These are phyloP conservation scores for Triticum monococcum DNA, from an alignment of 176 grass and related monocot species.

Conservation along the genomic window DNA sequence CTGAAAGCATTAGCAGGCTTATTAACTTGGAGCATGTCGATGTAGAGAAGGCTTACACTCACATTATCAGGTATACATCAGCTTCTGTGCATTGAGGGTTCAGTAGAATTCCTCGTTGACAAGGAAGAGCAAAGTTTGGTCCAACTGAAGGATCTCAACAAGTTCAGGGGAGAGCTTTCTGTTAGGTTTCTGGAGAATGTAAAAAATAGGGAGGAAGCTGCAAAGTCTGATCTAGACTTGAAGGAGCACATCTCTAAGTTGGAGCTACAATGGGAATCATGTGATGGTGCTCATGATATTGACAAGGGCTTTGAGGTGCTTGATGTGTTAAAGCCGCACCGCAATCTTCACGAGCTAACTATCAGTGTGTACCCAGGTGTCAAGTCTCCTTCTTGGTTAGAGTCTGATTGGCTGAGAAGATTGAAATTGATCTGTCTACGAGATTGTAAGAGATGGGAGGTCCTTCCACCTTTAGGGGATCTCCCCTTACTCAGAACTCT, in stretches of 20 bases:
- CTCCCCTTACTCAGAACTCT: constrained; percentile 25
- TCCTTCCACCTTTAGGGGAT: constrained; percentile 40
- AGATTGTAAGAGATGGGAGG: constrained; percentile 15
- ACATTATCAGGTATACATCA: background rate
- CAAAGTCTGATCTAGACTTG: background rate
- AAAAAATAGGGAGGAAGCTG: background rate
- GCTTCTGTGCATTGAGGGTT: constrained; percentile 3
- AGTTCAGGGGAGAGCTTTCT: constrained; percentile 3
- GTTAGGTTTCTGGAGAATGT: constrained; percentile 26
- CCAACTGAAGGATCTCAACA: constrained; percentile 15
- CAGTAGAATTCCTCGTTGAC: constrained; percentile 29
- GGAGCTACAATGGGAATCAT: constrained; percentile 11
- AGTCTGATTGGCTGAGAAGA: constrained; percentile 18
- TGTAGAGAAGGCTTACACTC: constrained; percentile 21
- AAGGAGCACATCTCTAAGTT: constrained; percentile 27
- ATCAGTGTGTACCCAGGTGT: constrained; percentile 36
- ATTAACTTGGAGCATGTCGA: constrained; percentile 23
- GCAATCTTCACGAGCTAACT: constrained; percentile 25
- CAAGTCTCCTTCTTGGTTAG: constrained; percentile 31
- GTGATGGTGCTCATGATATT: background rate
- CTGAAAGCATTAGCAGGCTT: constrained; percentile 9
- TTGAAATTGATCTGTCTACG: constrained; percentile 7
- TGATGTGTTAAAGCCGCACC: constrained; percentile 38
- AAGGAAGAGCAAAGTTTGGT: constrained; percentile 11
- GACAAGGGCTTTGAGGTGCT: constrained; percentile 17